Conservation (phyloP, 345 rosid genomes). For the Euclidium syriacum region DNA sequence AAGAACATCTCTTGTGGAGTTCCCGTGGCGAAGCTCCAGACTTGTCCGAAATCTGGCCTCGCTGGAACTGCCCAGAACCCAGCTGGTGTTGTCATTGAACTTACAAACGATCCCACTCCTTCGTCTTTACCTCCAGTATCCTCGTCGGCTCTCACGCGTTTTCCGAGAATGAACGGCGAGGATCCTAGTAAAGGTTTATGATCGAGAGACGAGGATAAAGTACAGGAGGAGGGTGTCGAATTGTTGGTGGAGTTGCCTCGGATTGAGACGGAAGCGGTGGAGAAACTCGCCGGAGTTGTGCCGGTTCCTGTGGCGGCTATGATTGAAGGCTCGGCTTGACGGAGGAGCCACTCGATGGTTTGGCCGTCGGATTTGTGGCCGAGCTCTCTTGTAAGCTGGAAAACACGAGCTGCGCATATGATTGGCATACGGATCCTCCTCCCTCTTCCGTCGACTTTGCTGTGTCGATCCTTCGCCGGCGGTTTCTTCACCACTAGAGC, state of each 20-base stretch:
- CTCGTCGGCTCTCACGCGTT: slow-evolving; percentile 66
- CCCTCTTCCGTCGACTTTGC: slow-evolving; percentile 97
- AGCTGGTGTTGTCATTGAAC: slow-evolving; percentile 34
- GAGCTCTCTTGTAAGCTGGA: slow-evolving; percentile 91
- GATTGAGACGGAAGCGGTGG: slow-evolving; percentile 64
- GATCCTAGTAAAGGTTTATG: slow-evolving; percentile 71
- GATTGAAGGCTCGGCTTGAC: slow-evolving; percentile 98
- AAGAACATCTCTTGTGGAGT: slow-evolving; percentile 61
- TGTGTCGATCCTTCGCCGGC: slow-evolving; percentile 93
- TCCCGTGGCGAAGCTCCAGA: slow-evolving; percentile 72
- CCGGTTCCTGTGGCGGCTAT: slow-evolving; percentile 98
- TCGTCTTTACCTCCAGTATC: slow-evolving; percentile 39
- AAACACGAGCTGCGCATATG: slow-evolving; percentile 99
- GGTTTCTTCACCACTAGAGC: slow-evolving; percentile 68
- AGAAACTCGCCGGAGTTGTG: slow-evolving; percentile 91
- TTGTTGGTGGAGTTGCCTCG: slow-evolving; percentile 54
- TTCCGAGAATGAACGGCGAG: slow-evolving; percentile 84
- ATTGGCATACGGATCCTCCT: slow-evolving; percentile 98
- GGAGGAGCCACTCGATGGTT: slow-evolving; percentile 98
- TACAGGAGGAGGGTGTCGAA: slow-evolving; percentile 29
- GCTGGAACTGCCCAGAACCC: slow-evolving; percentile 93
- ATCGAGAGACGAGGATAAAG: slow-evolving; percentile 41
- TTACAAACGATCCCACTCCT: slow-evolving; percentile 37
- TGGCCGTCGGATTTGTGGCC: slow-evolving; percentile 99
- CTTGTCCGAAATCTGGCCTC: slow-evolving; percentile 65